Evolutionary conservation across 495 filamentous ascomycete species (phyloP), one percentile per base, ranked within the genome.

Genomic region (Penicillium subrubescens): DNA sequence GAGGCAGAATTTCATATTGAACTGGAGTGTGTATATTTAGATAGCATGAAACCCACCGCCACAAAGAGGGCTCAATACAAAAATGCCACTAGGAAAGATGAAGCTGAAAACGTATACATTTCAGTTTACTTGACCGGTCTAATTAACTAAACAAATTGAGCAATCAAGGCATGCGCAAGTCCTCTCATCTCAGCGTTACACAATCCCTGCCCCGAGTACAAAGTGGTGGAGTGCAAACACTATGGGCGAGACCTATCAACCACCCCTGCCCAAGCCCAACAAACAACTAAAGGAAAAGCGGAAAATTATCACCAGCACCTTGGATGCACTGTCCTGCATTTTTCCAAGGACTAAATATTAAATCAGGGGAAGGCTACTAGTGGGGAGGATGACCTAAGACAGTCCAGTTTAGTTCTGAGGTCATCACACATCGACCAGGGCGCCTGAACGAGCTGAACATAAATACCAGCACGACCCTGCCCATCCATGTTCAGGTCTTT

Each of bases 291-390:
- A 27, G 25, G 14, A 48, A 48, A 48, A 4, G 56, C 64, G 64
- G 64, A 67, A 60, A 67, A 62, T 67, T 57, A 41, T 25, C 33
- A 43, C 60, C 41, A 57, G 29, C 19, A 3, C 50, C 33, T 21
- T 63, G 48, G 64, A 59, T 52, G 25, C 15, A 31, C n/a, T 25
- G 7, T 27, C 23, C 2, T 27, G 25, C 46, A 27, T 50, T 10
- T 3, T 50, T 5, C 0, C 25, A 27, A 17, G 14, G 25, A 29
- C 14, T 6, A 48, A 25, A 48, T 23, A 5, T 46, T 23, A n/a
- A n/a, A 46, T n/a, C 19, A 19, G 43, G 44, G 44, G 2, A 5
- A 4, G 21, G 5, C 19, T 21, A 7, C 4, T 17, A 31, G 27
- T 52, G 48, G 23, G 15, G 48, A 52, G 21, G 46, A 8, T 17